Base-by-base conservation (phyloP, 148 eudicot species). In the Selenicereus undatus region DNA sequence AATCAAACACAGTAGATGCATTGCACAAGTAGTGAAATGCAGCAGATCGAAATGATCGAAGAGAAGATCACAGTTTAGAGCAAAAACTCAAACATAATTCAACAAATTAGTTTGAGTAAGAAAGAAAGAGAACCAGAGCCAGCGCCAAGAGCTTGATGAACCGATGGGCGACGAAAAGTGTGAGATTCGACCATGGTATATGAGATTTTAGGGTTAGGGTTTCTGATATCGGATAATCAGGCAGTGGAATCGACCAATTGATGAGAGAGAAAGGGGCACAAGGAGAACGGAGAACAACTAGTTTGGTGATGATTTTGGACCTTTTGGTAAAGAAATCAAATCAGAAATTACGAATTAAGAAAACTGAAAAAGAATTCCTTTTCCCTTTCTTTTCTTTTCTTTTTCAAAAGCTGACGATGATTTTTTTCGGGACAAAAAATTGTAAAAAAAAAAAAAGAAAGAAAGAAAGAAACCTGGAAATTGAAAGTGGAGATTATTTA, bases 111-210 rank as follows among this genome's bases (percentile, higher is more conserved):
- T 36, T n/a, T 2, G 35, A 65, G 71, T 27, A 13, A 27, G 71
- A 27, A 66, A 82, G 84, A 74, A 81, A 82, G 81, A 68, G 85
- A 76, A 96, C 99, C 93, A 58, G 93, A 58, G 56, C 94, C 95
- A 78, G 86, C 91, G 78, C 99, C 97, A 39, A 93, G 99, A 85
- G 89, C 81, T 81, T 82, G 94, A 89, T 96, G 91, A 66, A 93
- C 90, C 24, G 93, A 91, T 77, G 82, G 71, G 73, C 86, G 90
- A 74, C 65, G 88, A 85, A 32, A 39, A n/a, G 74, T 30, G 58
- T 81, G 90, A 79, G 90, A 83, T 69, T 92, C 97, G 83, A 76
- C 89, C 98, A 96, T 96, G 81, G 24, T 60, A 12, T 87, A 87
- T 2, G 85, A 75, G 29, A 45, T 78, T 73, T 8, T 90, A 78